A percentile compares a stretch with the other conserved stretches of the same genome.
Evolutionary conservation across 2,329 filamentous ascomycete genomes (phyloP).

Genomic region (Tolypocladium amazonense): DNA sequence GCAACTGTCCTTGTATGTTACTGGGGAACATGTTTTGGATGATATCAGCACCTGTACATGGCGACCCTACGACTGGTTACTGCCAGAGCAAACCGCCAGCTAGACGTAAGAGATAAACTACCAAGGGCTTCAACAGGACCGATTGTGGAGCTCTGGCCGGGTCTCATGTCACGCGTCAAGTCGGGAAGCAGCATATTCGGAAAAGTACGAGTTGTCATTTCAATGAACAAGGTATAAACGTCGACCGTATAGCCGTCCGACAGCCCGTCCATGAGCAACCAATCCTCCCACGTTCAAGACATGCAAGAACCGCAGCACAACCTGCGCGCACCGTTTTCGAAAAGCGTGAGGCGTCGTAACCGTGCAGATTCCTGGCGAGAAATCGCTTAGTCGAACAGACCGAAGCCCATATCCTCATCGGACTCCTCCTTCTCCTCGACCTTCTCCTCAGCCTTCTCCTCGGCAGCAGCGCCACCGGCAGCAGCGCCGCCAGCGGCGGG

Average conservation of each 20-base stretch:
- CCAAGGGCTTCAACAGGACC: background rate
- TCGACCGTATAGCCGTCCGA: constrained; percentile 14
- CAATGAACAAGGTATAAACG: constrained; percentile 17
- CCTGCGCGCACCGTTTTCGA: constrained; percentile 21
- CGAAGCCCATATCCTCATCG: constrained; percentile 69
- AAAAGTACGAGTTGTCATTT: constrained; percentile 18
- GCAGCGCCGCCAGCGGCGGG: constrained; percentile 56
- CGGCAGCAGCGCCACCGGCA: constrained; percentile 55
- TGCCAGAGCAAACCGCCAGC: background rate
- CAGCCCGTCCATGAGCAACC: constrained; percentile 18
- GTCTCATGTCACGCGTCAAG: background rate
- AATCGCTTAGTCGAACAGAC: constrained; percentile 60
- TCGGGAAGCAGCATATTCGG: constrained; percentile 1
- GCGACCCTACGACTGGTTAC: background rate
- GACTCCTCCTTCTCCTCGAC: constrained; percentile 78
- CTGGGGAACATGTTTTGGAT: background rate
- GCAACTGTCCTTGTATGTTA: background rate
- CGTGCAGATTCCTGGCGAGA: constrained; percentile 13
- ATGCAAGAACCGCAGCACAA: constrained; percentile 20
- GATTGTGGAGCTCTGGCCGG: background rate
- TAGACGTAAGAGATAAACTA: too few relatives aligned
- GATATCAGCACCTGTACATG: background rate
- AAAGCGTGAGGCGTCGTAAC: constrained; percentile 21
- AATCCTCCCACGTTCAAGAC: constrained; percentile 20
- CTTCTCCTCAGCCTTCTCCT: constrained; percentile 54